These are phyloP conservation scores for Tilletia horrida DNA, from an alignment of 1,284 basidiomycete species.

Conservation along the genomic window DNA sequence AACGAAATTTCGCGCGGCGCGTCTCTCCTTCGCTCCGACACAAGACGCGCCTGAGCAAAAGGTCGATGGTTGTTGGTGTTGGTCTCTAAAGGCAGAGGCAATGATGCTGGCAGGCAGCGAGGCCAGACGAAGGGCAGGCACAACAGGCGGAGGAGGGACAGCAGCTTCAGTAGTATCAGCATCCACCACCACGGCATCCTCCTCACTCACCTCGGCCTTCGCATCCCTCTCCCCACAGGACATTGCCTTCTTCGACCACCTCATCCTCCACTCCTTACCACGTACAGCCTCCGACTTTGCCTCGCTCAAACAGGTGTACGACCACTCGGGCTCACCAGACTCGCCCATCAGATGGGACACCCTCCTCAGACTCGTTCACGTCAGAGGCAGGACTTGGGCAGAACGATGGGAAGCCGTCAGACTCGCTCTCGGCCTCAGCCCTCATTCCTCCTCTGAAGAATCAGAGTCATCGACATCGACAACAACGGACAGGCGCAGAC, in stretches of 20 bases:
- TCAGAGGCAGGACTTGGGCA: slow-evolving; percentile 44
- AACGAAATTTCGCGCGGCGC: neutral
- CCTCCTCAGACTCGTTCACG: slow-evolving; percentile 46
- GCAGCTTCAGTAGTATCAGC: neutral
- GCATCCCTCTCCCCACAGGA: slow-evolving; percentile 32
- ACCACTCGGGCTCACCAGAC: slow-evolving; percentile 22
- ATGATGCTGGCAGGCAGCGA: too few species aligned
- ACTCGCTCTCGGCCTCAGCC: slow-evolving; percentile 45
- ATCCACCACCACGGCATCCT: neutral
- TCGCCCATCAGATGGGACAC: slow-evolving; percentile 43
- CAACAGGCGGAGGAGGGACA: neutral
- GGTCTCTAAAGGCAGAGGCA: too few species aligned
- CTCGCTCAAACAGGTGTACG: slow-evolving; percentile 44
- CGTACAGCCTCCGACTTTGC: slow-evolving; percentile 40
- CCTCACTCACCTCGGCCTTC: slow-evolving; percentile 26
- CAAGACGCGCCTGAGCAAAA: too few species aligned
- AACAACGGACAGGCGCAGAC: slow-evolving; percentile 11
- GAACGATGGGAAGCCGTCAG: slow-evolving; percentile 50
- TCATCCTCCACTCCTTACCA: slow-evolving; percentile 31
- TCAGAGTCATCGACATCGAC: too few species aligned
- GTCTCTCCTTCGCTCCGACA: too few species aligned
- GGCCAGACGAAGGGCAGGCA: neutral
- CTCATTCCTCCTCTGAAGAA: slow-evolving; percentile 26
- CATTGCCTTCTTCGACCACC: slow-evolving; percentile 43
- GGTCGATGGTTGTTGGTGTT: too few species aligned